Evolutionary conservation across 768 basidiomycete species (phyloP).

Genomic region (Sporobolomyces phaffii): DNA sequence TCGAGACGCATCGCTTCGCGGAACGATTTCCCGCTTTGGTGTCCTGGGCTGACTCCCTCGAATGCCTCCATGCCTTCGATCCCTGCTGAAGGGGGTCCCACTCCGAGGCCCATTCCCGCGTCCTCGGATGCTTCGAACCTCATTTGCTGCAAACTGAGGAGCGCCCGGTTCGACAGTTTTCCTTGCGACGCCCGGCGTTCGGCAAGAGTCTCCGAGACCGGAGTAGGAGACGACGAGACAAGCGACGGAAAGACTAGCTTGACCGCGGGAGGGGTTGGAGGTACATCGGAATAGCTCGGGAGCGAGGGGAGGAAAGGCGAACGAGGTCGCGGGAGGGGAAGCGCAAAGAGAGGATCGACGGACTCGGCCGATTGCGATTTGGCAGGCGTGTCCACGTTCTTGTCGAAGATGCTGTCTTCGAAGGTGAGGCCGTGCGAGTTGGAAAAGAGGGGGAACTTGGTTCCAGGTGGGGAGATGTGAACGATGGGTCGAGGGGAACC

Average conservation of each 20-base stretch:
- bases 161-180: slow-evolving; percentile 31
- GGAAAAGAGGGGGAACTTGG: not conserved
- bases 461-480: slow-evolving; percentile 21
- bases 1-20: slow-evolving; percentile 13
- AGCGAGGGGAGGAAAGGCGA: slow-evolving; percentile 3
- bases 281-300: not conserved
- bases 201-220: slow-evolving; percentile 1
- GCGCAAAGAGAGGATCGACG: no score
- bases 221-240: not conserved
- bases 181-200: slow-evolving; percentile 26
- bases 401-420: not conserved
- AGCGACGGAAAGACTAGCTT: not conserved
- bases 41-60: not conserved
- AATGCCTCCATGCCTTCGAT: slow-evolving; percentile 1
- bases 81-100: slow-evolving; percentile 29
- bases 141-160: slow-evolving; percentile 32
- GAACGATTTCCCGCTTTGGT: not conserved
- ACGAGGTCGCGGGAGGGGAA: not conserved
- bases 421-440: not conserved
- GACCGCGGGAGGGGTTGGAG: not conserved
- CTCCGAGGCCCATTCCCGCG: slow-evolving; percentile 33
- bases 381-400: not conserved
- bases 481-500: slow-evolving; percentile 21
- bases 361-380: no score
- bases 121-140: slow-evolving; percentile 30